Evolutionary conservation across 345 rosid genomes (phyloP).

Genomic region (Leavenworthia alabamica): DNA sequence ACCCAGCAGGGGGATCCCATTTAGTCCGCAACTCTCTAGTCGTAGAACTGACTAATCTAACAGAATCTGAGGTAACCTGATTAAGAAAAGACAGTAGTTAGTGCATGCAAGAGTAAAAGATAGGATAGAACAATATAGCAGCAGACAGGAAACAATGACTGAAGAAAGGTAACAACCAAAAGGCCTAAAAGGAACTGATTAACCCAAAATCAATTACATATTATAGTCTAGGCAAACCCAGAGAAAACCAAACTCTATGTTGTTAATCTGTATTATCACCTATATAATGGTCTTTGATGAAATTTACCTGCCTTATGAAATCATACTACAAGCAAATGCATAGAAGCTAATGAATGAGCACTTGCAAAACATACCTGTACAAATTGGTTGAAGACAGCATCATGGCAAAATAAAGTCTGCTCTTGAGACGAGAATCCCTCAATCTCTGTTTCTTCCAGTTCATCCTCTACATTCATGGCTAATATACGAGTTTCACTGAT

Average conservation of each 20-base stretch:
- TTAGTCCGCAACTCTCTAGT: slow-evolving; percentile 64
- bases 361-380: slow-evolving; percentile 55
- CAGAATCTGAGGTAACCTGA: slow-evolving; percentile 87
- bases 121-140: background rate
- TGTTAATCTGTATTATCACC: background rate
- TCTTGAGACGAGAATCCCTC: slow-evolving; percentile 84
- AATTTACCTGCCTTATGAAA: background rate
- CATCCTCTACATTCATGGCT: slow-evolving; percentile 94
- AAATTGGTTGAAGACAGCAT: slow-evolving; percentile 83
- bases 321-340: background rate
- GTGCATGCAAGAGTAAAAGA: background rate
- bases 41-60: slow-evolving; percentile 68
- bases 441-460: slow-evolving; percentile 93
- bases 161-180: background rate
- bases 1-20: slow-evolving; percentile 78
- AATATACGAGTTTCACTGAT: slow-evolving; percentile 83
- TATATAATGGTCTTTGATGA: background rate
- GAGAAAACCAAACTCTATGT: background rate
- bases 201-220: background rate
- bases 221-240: background rate
- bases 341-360: background rate
- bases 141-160: background rate
- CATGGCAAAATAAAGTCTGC: slow-evolving; percentile 92
- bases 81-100: slow-evolving; percentile 12
- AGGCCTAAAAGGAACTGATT: background rate